Evolutionary conservation across 768 basidiomycete genomes (phyloP).

Genomic region (Macrolepiota dolichaula): DNA sequence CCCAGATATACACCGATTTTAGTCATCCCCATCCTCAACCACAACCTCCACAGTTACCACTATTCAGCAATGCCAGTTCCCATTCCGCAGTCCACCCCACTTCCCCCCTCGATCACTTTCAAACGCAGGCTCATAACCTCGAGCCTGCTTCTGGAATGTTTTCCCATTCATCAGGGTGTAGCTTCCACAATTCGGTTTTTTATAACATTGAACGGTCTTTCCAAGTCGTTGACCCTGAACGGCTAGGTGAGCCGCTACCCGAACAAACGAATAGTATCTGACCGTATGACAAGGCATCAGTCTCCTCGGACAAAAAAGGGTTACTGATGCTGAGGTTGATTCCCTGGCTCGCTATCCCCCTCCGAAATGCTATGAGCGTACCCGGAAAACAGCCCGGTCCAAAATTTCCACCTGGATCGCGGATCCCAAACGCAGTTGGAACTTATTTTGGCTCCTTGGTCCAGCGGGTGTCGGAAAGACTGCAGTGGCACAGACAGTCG

Average conservation of each 20-base stretch:
- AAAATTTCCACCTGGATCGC: not conserved
- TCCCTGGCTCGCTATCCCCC: not conserved
- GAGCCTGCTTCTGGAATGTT: too few species aligned
- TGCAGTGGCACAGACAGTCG: slow-evolving; percentile 6
- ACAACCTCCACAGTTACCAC: too few species aligned
- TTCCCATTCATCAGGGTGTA: too few species aligned
- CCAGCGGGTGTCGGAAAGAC: slow-evolving; percentile 12
- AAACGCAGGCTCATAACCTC: too few species aligned
- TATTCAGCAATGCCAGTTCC: too few species aligned
- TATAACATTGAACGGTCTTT: not conserved
- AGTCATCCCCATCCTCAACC: too few species aligned
- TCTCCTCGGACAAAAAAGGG: not conserved
- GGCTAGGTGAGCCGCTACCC: not conserved
- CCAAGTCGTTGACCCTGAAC: not conserved
- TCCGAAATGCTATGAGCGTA: not conserved
- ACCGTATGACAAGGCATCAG: not conserved
- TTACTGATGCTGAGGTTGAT: not conserved
- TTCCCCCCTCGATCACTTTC: too few species aligned
- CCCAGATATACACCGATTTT: too few species aligned
- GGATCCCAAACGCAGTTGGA: not conserved
- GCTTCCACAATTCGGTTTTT: not conserved
- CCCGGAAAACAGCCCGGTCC: not conserved
- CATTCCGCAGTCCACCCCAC: too few species aligned
- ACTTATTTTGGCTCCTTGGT: slow-evolving; percentile 8
- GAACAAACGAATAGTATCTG: not conserved